Conservation (phyloP, 2,329 filamentous ascomycete species). For the Cladosporium cucumerinum region DNA sequence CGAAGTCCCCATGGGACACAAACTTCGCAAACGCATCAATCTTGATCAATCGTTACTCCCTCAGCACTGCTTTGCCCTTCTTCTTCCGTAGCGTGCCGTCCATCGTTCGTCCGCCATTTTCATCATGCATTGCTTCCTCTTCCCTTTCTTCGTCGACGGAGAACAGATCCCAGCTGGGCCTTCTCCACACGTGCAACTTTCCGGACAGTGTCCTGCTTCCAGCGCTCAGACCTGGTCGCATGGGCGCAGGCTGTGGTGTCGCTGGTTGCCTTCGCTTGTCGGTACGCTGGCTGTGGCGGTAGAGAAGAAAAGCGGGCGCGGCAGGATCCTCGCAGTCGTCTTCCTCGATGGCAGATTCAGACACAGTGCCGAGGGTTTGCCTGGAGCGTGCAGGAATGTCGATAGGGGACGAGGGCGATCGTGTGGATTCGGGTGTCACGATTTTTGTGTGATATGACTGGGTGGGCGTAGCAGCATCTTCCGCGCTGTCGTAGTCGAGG, state of each 20-base stretch:
- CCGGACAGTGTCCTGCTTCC: slow-evolving; percentile 30
- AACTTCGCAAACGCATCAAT: background rate
- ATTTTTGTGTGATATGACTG: slow-evolving; percentile 6
- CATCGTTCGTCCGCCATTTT: background rate
- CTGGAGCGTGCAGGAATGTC: slow-evolving; percentile 1
- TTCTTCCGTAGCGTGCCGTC: slow-evolving; percentile 5
- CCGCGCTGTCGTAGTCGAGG: slow-evolving; percentile 25
- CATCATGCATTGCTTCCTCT: slow-evolving; percentile 20
- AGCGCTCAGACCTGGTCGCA: slow-evolving; percentile 30
- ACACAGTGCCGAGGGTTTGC: background rate
- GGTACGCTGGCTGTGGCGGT: slow-evolving; percentile 19
- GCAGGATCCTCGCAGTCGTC: slow-evolving; percentile 23
- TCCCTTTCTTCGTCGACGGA: slow-evolving; percentile 27
- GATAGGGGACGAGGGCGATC: slow-evolving; percentile 2
- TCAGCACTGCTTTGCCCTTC: background rate
- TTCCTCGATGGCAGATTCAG: slow-evolving; percentile 19
- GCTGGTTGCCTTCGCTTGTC: background rate
- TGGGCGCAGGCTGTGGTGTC: background rate
- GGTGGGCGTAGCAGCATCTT: background rate
- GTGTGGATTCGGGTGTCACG: background rate
- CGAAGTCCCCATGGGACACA: background rate
- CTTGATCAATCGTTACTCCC: background rate
- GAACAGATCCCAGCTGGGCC: slow-evolving; percentile 30
- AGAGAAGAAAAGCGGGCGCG: slow-evolving; percentile 27
- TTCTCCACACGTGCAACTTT: slow-evolving; percentile 31